Conservation (phyloP, 2,329 filamentous ascomycete species). For the Pezicula rhizophila region DNA sequence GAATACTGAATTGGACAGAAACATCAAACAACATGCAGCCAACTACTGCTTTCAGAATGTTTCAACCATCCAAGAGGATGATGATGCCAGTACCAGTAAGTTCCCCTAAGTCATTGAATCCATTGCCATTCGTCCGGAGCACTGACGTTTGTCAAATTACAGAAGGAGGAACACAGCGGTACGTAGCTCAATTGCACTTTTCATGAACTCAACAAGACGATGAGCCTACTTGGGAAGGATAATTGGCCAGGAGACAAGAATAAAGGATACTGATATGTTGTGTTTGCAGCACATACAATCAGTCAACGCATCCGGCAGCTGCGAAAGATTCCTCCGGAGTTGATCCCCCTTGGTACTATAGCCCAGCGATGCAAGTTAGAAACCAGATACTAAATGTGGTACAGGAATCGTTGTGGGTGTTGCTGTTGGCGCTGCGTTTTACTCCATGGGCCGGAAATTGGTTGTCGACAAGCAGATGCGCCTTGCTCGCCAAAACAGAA, state of each 20-base stretch:
- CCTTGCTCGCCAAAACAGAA: slow-evolving; percentile 60
- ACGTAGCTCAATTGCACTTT: slow-evolving; percentile 32
- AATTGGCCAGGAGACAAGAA: background rate
- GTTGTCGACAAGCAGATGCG: slow-evolving; percentile 87
- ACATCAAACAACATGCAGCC: slow-evolving; percentile 30
- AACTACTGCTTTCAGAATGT: slow-evolving; percentile 60
- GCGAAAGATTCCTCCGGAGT: slow-evolving; percentile 85
- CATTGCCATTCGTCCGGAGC: slow-evolving; percentile 4
- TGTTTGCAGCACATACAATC: slow-evolving; percentile 76
- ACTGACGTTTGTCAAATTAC: slow-evolving; percentile 25
- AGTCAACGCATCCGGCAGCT: slow-evolving; percentile 89
- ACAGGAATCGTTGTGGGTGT: slow-evolving; percentile 77
- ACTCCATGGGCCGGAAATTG: slow-evolving; percentile 80
- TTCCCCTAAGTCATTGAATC: slow-evolving; percentile 15
- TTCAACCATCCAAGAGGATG: slow-evolving; percentile 60
- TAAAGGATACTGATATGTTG: slow-evolving; percentile 13
- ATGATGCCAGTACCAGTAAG: slow-evolving; percentile 69
- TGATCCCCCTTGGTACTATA: slow-evolving; percentile 83
- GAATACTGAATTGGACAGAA: slow-evolving; percentile 7
- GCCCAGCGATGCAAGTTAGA: background rate
- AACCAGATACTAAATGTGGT: slow-evolving; percentile 20
- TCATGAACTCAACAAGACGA: no score
- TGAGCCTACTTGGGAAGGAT: slow-evolving; percentile 2
- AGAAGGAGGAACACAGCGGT: slow-evolving; percentile 66
- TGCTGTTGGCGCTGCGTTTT: slow-evolving; percentile 72